These are phyloP conservation scores for Coemansia erecta DNA, from an alignment of 192 early-diverging fungal genomes.

Conservation along the genomic window DNA sequence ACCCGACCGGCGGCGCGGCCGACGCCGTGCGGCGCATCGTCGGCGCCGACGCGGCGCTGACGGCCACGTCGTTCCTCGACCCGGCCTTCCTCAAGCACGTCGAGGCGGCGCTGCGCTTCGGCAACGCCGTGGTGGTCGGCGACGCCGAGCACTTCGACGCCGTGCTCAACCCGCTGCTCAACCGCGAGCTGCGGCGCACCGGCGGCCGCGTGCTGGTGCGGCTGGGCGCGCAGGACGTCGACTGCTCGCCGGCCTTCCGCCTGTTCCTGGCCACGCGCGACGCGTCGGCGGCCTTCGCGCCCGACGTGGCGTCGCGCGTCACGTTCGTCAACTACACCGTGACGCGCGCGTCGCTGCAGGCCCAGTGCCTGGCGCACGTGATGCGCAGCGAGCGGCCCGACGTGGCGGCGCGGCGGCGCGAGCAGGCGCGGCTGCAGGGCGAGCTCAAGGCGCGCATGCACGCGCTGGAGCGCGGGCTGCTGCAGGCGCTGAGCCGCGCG, in stretches of 20 bases:
- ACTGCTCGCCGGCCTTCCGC: slow-evolving; percentile 97
- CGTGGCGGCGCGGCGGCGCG: slow-evolving; percentile 88
- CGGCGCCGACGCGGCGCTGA: slow-evolving; percentile 65
- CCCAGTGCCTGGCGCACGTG: slow-evolving; percentile 95
- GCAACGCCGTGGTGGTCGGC: slow-evolving; percentile 94
- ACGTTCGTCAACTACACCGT: slow-evolving; percentile 99
- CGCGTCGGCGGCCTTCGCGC: slow-evolving; percentile 89
- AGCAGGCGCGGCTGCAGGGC: slow-evolving; percentile 91
- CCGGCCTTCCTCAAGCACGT: slow-evolving; percentile 95
- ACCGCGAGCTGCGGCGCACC: slow-evolving; percentile 93
- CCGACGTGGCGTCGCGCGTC: slow-evolving; percentile 94
- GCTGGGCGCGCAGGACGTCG: slow-evolving; percentile 96
- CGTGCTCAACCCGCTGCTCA: slow-evolving; percentile 96
- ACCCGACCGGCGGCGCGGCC: slow-evolving; percentile 93
- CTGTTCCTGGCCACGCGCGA: slow-evolving; percentile 94
- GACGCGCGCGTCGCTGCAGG: slow-evolving; percentile 92
- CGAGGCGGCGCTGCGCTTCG: slow-evolving; percentile 97
- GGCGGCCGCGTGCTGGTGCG: slow-evolving; percentile 95
- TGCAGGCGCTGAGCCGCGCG: slow-evolving; percentile 90
- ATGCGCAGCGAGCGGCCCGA: slow-evolving; percentile 95
- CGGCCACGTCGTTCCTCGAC: slow-evolving; percentile 96
- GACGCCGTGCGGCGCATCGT: slow-evolving; percentile 70
- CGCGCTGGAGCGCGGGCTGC: slow-evolving; percentile 88
- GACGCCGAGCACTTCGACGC: slow-evolving; percentile 98
- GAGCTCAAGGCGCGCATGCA: slow-evolving; percentile 93